A percentile compares a stretch with the other conserved stretches of the same genome.
Evolutionary conservation across 2,329 filamentous ascomycete species (phyloP).

Genomic region (Aureobasidium sp.): DNA sequence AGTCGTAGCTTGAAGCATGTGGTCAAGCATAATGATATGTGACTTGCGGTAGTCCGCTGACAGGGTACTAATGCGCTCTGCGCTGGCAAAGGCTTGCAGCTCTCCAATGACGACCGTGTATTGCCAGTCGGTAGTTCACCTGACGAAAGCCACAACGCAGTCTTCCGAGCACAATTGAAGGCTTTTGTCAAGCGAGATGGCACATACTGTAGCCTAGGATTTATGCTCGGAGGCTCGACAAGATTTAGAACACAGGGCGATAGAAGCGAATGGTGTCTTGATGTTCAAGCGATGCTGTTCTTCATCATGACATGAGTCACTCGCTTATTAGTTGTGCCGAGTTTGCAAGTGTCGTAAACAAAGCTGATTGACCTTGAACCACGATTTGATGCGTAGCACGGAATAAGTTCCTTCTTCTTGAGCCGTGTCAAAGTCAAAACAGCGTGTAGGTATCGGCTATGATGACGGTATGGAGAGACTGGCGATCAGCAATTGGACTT

Average conservation of each 20-base stretch:
- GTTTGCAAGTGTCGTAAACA: background rate
- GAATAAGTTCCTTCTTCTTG: background rate
- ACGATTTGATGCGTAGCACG: background rate
- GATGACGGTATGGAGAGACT: background rate
- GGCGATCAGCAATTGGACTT: background rate
- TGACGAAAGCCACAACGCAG: background rate
- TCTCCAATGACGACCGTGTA: background rate
- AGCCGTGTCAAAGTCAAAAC: background rate
- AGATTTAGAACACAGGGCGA: background rate
- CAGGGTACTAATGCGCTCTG: background rate
- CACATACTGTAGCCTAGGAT: background rate
- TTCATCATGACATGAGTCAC: background rate
- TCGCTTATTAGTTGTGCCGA: background rate
- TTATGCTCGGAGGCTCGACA: background rate
- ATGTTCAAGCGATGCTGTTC: background rate
- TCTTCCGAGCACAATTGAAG: background rate
- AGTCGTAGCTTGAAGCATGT: background rate
- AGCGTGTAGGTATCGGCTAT: background rate
- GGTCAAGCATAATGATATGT: background rate
- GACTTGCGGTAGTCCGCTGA: background rate
- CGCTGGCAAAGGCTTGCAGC: conserved; percentile 6
- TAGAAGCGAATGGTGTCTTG: background rate
- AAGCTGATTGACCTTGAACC: background rate
- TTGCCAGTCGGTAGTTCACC: background rate
- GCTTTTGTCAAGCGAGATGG: background rate